phyloP scores from a whole-genome alignment of 1,284 basidiomycete species.

The Trichosporon sp. region DNA sequence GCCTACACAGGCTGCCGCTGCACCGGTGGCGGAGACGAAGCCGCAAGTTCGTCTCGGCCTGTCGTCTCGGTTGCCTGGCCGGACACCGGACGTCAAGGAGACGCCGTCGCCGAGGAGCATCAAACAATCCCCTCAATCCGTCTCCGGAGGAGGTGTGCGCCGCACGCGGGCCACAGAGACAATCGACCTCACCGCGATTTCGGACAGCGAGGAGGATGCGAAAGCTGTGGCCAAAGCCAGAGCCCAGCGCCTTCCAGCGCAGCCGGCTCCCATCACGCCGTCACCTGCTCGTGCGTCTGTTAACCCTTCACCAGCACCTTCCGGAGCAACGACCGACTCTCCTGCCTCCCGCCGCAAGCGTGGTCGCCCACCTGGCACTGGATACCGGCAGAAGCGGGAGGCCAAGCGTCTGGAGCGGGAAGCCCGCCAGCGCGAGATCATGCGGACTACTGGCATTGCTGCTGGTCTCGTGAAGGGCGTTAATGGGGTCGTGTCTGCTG shows the following conservation, averaged over 20 bases:
- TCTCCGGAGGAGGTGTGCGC: background rate
- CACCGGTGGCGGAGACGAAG: background rate
- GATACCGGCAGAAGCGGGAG: background rate
- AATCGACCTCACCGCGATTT: conserved; percentile 2
- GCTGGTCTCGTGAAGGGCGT: background rate
- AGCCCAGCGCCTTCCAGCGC: background rate
- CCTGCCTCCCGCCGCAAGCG: background rate
- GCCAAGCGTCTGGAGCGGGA: background rate
- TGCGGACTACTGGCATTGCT: background rate
- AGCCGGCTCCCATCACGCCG: background rate
- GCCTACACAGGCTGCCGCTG: background rate
- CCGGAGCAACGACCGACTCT: background rate
- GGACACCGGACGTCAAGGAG: background rate
- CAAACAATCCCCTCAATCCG: background rate
- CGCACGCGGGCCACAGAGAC: background rate
- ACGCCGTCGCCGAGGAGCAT: background rate
- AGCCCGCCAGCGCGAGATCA: background rate
- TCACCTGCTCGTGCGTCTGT: background rate
- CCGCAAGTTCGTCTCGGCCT: background rate
- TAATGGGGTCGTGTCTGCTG: background rate
- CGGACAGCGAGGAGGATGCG: background rate
- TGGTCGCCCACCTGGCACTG: conserved; percentile 5
- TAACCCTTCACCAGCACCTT: background rate
- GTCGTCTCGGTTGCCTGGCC: background rate
- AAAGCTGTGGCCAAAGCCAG: background rate